Percentiles rank a stretch among this genome's conserved stretches.
These are phyloP conservation scores for Cladosporium sp. DNA, from an alignment of 2,329 filamentous ascomycete genomes.

Conservation along the genomic window DNA sequence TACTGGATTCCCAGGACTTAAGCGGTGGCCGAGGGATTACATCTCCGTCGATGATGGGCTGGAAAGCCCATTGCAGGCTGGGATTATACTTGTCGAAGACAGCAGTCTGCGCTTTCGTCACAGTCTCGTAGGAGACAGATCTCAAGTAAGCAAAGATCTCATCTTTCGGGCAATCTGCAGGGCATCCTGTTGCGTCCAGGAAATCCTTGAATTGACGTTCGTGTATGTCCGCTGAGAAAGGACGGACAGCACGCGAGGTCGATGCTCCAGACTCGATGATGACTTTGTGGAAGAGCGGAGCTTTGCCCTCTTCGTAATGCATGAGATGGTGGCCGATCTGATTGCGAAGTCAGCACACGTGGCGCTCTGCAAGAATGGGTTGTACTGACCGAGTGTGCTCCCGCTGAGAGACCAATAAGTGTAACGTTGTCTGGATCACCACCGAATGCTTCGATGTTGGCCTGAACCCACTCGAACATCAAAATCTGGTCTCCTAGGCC, in stretches of 20 bases:
- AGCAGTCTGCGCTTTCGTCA: conserved; percentile 43
- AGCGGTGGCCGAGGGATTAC: conserved; percentile 61
- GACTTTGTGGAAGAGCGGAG: conserved; percentile 47
- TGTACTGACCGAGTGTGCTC: conserved; percentile 57
- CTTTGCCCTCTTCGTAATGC: conserved; percentile 39
- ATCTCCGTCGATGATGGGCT: conserved; percentile 65
- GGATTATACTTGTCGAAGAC: conserved; percentile 51
- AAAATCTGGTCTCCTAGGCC: conserved; percentile 45
- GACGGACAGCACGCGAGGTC: conserved; percentile 49
- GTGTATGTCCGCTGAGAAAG: conserved; percentile 43
- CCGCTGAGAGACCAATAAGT: conserved; percentile 52
- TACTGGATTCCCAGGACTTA: conserved; percentile 56
- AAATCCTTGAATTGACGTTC: conserved; percentile 49
- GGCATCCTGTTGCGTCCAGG: conserved; percentile 39
- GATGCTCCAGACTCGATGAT: conserved; percentile 50
- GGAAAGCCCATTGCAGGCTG: conserved; percentile 60
- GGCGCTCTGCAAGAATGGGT: conserved; percentile 24
- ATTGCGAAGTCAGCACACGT: conserved; percentile 30
- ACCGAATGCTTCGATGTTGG: conserved; percentile 43
- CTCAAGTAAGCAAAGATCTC: conserved; percentile 46
- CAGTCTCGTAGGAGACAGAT: conserved; percentile 36
- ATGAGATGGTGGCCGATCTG: conserved; percentile 68
- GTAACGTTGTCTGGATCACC: conserved; percentile 35
- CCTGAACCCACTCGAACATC: conserved; percentile 44
- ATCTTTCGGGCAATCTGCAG: conserved; percentile 25